Evolutionary conservation across 1,284 basidiomycete species (phyloP), one percentile per base, ranked within the genome.

Genomic region (Cutaneotrichosporon daszewskae): DNA sequence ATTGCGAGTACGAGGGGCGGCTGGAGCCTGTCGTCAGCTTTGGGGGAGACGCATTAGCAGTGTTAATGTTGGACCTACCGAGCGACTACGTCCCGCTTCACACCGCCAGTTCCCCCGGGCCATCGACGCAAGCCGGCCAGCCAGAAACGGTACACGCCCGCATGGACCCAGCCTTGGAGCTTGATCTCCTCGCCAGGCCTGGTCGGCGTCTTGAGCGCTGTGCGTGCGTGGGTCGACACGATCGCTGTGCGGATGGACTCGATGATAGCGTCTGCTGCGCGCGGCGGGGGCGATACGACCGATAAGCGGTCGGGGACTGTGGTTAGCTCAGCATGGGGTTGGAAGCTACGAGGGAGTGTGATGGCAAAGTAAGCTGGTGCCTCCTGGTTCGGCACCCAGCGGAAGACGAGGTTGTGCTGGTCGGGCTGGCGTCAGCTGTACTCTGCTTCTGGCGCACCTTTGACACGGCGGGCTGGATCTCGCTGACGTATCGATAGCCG

Each of bases 61-160:
- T 37, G 12, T n/a, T n/a, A 23, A 25, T 18, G 25, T 5, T 39
- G 27, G 22, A 50, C 59, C 56, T 38, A 66, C 64, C 47, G 58
- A 19, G 62, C 53, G 0, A 61, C 49, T 0, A 50, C 33, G n/a
- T 47, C 49, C 22, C 49, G 37, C 46, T 57, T 66, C 22, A 68
- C 35, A 6, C 57, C 55, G 7, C 56, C 59, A 9, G 33, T 22
- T 5, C 23, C 42, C 7, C 22, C 41, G 3, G 55, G 34, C 62
- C 60, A 60, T 32, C 61, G 45, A n/a, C 64, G 45, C 54, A 69
- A 55, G 5, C 65, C 65, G 11, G 53, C 57, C 9, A 69, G 43
- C 60, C 64, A 62, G 45, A 68, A 69, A 9, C 60, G 40, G 44
- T 66, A 69, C 13, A 68, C 65, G 3, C 64, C 66, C n/a, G 57